Base-by-base conservation (phyloP, 345 rosid genomes). In the Salix udensis region DNA sequence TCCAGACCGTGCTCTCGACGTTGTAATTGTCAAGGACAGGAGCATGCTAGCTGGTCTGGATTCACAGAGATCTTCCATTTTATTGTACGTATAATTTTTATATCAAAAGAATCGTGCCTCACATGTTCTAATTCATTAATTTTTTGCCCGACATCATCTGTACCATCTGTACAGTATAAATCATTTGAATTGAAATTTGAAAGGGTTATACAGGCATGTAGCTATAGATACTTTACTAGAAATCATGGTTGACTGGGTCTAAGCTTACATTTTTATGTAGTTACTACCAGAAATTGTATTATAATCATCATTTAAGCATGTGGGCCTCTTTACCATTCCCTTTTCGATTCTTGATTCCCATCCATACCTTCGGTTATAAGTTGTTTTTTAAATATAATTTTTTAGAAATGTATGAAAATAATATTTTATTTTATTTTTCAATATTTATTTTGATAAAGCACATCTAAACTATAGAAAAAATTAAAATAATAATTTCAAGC, bases 101-200 rank as follows among this genome's bases (percentile, higher is more conserved):
- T 60, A 69, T 24, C 60, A n/a, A 66, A 73, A 76, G 76, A 61
- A 61, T 39, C 3, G 53, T 36, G 8, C 70, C 24, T 71, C 61
- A 65, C 77, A 52, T 52, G 70, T 70, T 80, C 79, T 75, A 79
- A 84, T 87, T 88, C 81, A 73, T 85, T 87, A 77, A 79, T 79
- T 88, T 82, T 82, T 72, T 65, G 42, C 53, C 72, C 84, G 79
- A 28, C 81, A 42, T 72, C 14, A 21, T 58, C 50, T 83, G 78
- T 77, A 78, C 48, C 26, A 60, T 74, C 65, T n/a, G 18, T 74
- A 80, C 77, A 71, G 71, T 79, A 83, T 86, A 83, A 78, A 77
- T 80, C 68, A 67, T 55, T 74, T 60, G 39, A 50, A 65, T 72
- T 11, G 67, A 68, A 70, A 50, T 61, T 72, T 11, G 67, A 68